phyloP scores from a whole-genome alignment of 2,329 filamentous ascomycete species.

The Penicillium sp. region DNA sequence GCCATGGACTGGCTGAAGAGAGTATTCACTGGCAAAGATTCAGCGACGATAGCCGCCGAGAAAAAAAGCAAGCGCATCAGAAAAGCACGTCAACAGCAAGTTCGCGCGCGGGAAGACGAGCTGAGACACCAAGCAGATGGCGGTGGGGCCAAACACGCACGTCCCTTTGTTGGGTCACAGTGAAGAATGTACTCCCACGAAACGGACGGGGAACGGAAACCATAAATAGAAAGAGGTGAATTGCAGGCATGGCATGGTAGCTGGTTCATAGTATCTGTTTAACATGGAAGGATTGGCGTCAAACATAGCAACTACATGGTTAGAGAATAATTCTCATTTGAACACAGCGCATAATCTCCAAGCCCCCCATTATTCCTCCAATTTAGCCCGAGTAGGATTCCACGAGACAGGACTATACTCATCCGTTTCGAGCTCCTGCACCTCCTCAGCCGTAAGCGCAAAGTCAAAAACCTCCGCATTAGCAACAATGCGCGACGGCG shows the following conservation, averaged over 20 bases:
- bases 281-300: too few species aligned
- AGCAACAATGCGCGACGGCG: conserved; percentile 55
- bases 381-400: conserved; percentile 45
- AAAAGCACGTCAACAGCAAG: background rate
- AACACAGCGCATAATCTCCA: background rate
- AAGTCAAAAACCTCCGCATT: conserved; percentile 58
- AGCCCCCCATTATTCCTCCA: conserved; percentile 8
- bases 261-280: background rate
- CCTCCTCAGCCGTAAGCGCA: conserved; percentile 53
- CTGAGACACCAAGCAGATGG: background rate
- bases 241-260: background rate
- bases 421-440: conserved; percentile 51
- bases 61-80: background rate
- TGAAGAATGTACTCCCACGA: background rate
- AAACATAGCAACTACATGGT: background rate
- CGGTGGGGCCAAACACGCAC: background rate
- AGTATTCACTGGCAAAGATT: background rate
- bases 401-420: conserved; percentile 55
- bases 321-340: too few species aligned
- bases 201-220: background rate
- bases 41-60: background rate
- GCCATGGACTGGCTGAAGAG: background rate
- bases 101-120: conserved; percentile 1
- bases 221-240: background rate
- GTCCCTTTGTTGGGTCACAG: background rate